These are phyloP conservation scores for Tylopilus vinaceipallidus DNA, from an alignment of 768 basidiomycete species.

Conservation along the genomic window DNA sequence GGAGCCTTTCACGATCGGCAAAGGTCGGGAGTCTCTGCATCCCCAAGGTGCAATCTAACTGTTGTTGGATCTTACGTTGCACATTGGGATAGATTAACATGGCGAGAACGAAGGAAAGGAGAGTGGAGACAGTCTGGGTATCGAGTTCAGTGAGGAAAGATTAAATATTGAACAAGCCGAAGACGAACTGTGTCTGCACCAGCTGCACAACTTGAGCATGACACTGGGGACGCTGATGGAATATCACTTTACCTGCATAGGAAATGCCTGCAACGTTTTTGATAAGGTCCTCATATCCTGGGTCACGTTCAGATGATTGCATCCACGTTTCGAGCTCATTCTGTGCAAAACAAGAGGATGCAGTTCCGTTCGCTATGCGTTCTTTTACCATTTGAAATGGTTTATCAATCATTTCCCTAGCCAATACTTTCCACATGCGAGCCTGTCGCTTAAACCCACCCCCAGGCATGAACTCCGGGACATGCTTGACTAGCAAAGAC, in stretches of 20 bases:
- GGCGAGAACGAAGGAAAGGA: conserved; percentile 50
- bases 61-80: conserved; percentile 46
- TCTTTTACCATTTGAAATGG: conserved; percentile 45
- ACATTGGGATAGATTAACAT: conserved; percentile 54
- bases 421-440: conserved; percentile 35
- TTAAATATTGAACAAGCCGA: conserved; percentile 26
- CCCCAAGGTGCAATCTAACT: conserved; percentile 50
- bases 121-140: conserved; percentile 46
- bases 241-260: conserved; percentile 40
- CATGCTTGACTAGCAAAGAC: conserved; percentile 36
- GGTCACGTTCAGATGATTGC: conserved; percentile 14
- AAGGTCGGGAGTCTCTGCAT: conserved; percentile 45
- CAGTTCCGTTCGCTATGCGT: conserved; percentile 39
- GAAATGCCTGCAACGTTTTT: conserved; percentile 51
- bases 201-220: conserved; percentile 14
- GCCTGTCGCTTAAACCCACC: conserved; percentile 49
- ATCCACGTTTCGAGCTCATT: conserved; percentile 36
- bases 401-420: conserved; percentile 32
- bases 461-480: conserved; percentile 52
- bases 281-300: conserved; percentile 43
- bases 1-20: conserved; percentile 40
- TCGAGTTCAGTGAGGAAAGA: conserved; percentile 4
- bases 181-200: conserved; percentile 26
- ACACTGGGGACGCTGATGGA: background rate
- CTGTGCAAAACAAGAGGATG: conserved; percentile 45